phyloP scores from a whole-genome alignment of 2,329 filamentous ascomycete species.

The Ophiostoma himal-ulmi region DNA sequence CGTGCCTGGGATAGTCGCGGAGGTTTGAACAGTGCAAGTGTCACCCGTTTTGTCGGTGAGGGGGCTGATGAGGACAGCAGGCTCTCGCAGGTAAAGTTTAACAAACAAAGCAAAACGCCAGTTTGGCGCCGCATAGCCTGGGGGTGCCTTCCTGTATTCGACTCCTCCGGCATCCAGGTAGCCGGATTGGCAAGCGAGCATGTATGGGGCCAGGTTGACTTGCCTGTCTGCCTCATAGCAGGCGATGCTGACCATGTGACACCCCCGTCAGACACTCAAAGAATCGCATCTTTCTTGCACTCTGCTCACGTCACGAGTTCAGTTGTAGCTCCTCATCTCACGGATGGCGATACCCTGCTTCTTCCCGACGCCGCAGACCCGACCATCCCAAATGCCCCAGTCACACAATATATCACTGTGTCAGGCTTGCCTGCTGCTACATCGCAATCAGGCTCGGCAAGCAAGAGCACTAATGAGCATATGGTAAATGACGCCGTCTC shows the following conservation, averaged over 20 bases:
- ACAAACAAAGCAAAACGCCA: constrained; percentile 73
- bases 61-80: constrained; percentile 61
- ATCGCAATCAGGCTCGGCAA: not conserved
- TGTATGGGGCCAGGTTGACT: constrained; percentile 64
- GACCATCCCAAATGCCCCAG: not conserved
- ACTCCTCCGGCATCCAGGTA: constrained; percentile 41
- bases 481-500: no score
- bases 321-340: not conserved
- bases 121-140: constrained; percentile 78
- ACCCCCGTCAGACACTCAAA: constrained; percentile 32
- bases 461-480: not conserved
- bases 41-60: constrained; percentile 67
- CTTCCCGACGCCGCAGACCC: not conserved
- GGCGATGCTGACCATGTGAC: constrained; percentile 73
- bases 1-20: constrained; percentile 73
- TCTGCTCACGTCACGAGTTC: not conserved
- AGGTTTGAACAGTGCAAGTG: constrained; percentile 70
- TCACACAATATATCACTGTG: no score
- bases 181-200: constrained; percentile 65
- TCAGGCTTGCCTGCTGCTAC: not conserved
- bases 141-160: constrained; percentile 60
- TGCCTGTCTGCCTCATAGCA: constrained; percentile 72
- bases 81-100: constrained; percentile 65
- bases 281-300: constrained; percentile 30
- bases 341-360: not conserved